A percentile compares a stretch with the other conserved stretches of the same genome.
Conservation (phyloP, 2,329 filamentous ascomycete genomes). For the Colletotrichum caudatum region DNA sequence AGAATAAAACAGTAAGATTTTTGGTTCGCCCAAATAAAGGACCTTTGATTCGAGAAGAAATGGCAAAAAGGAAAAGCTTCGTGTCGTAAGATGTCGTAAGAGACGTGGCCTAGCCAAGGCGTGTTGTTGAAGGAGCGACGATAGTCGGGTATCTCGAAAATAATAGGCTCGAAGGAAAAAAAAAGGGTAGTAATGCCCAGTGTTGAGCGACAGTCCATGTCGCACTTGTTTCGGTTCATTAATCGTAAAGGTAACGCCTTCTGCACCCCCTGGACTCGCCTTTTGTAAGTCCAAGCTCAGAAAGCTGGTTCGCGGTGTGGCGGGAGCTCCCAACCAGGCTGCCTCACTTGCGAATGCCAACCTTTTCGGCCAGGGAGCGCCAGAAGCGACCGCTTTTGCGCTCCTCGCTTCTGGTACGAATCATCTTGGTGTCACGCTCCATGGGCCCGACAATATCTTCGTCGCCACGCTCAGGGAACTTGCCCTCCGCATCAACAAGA, state of each 20-base stretch:
- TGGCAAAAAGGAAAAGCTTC: conserved; percentile 11
- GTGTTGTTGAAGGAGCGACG: conserved; percentile 35
- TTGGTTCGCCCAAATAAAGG: conserved; percentile 1
- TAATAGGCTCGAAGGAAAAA: conserved; percentile 12
- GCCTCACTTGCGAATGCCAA: conserved; percentile 47
- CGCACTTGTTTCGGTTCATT: conserved; percentile 38
- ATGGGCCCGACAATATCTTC: conserved; percentile 95
- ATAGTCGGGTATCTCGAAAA: conserved; percentile 47
- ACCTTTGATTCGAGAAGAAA: conserved; percentile 8
- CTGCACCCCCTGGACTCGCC: not conserved
- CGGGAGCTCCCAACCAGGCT: conserved; percentile 1
- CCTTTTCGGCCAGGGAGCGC: conserved; percentile 62
- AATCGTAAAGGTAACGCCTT: conserved; percentile 23
- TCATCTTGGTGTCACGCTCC: conserved; percentile 72
- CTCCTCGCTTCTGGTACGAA: conserved; percentile 58
- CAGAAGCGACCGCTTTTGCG: conserved; percentile 61
- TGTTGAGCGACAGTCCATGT: conserved; percentile 23
- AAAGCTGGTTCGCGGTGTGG: conserved; percentile 5
- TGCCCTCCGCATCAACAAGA: conserved; percentile 79
- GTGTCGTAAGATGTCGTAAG: conserved; percentile 34
- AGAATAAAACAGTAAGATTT: conserved; percentile 36
- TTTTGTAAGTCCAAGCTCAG: conserved; percentile 5
- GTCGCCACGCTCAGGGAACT: conserved; percentile 89
- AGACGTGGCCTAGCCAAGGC: conserved; percentile 37
- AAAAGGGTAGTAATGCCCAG: conserved; percentile 32